Evolutionary conservation across 352 stramenopile genomes (phyloP).

Genomic region (Phytophthora hybrid): DNA sequence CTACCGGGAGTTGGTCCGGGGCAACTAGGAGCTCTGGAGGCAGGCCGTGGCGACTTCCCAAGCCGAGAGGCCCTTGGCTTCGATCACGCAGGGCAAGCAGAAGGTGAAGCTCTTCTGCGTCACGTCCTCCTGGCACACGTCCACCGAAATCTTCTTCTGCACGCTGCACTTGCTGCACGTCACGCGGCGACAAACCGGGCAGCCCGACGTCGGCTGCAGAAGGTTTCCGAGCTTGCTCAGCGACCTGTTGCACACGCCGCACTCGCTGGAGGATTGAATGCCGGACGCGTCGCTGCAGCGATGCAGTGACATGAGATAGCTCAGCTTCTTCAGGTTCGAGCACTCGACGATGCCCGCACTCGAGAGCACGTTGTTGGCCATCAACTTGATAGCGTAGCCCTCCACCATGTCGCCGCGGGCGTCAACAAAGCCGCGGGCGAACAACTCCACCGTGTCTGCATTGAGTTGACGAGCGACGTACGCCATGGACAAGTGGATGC

Average conservation of each 20-base stretch:
- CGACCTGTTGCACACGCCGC: slow-evolving; percentile 37
- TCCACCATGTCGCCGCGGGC: slow-evolving; percentile 49
- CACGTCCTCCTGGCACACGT: slow-evolving; percentile 45
- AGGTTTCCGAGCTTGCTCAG: slow-evolving; percentile 35
- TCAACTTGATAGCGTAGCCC: slow-evolving; percentile 42
- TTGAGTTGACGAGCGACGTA: slow-evolving; percentile 50
- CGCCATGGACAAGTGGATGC: slow-evolving; percentile 55
- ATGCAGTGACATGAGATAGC: slow-evolving; percentile 48
- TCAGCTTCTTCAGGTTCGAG: slow-evolving; percentile 69
- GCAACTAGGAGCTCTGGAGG: slow-evolving; percentile 20
- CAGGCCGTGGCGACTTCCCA: slow-evolving; percentile 52
- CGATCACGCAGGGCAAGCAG: slow-evolving; percentile 62
- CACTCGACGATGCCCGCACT: slow-evolving; percentile 47
- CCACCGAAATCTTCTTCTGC: slow-evolving; percentile 49
- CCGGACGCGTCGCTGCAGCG: slow-evolving; percentile 25
- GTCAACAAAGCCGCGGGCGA: slow-evolving; percentile 58
- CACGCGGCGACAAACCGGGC: slow-evolving; percentile 37
- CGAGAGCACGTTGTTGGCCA: slow-evolving; percentile 40
- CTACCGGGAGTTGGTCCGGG: slow-evolving; percentile 7
- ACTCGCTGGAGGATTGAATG: slow-evolving; percentile 26
- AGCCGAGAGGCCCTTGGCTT: slow-evolving; percentile 47
- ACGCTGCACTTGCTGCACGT: slow-evolving; percentile 58
- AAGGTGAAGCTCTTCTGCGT: slow-evolving; percentile 59
- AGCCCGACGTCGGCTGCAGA: slow-evolving; percentile 26
- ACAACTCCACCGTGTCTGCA: slow-evolving; percentile 52